These are phyloP conservation scores for Diaporthe nobilis DNA, from an alignment of 2,329 filamentous ascomycete species.

Conservation along the genomic window DNA sequence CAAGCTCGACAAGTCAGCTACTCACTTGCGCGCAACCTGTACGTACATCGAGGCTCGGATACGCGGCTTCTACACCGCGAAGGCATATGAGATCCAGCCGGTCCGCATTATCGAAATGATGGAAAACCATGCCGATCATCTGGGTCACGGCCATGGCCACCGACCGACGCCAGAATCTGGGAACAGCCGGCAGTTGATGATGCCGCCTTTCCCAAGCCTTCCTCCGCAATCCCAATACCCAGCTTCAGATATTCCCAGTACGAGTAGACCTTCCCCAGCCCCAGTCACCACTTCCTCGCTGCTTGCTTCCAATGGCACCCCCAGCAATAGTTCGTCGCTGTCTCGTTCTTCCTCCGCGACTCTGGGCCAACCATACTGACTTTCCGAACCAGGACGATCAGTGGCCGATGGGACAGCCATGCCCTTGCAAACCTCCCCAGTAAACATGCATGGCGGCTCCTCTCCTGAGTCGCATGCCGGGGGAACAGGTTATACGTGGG, in stretches of 20 bases:
- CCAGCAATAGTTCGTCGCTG: slow-evolving; percentile 51
- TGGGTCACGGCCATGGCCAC: slow-evolving; percentile 38
- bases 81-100: slow-evolving; percentile 2
- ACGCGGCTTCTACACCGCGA: slow-evolving; percentile 1
- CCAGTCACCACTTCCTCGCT: slow-evolving; percentile 54
- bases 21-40: not conserved
- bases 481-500: slow-evolving; percentile 41
- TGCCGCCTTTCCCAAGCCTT: slow-evolving; percentile 62
- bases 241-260: slow-evolving; percentile 67
- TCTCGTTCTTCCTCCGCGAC: slow-evolving; percentile 46
- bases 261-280: slow-evolving; percentile 53
- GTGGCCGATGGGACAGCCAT: slow-evolving; percentile 40
- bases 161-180: slow-evolving; percentile 36
- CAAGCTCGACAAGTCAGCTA: not conserved
- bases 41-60: not conserved
- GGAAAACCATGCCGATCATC: slow-evolving; percentile 41
- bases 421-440: slow-evolving; percentile 40
- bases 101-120: slow-evolving; percentile 33
- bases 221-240: slow-evolving; percentile 49
- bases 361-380: slow-evolving; percentile 32
- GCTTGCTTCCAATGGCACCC: slow-evolving; percentile 58
- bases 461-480: slow-evolving; percentile 41
- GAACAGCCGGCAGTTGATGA: slow-evolving; percentile 39
- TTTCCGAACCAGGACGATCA: slow-evolving; percentile 35
- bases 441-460: slow-evolving; percentile 39